Evolutionary conservation across 345 rosid species (phyloP).

Genomic region (Raphanus sativus): DNA sequence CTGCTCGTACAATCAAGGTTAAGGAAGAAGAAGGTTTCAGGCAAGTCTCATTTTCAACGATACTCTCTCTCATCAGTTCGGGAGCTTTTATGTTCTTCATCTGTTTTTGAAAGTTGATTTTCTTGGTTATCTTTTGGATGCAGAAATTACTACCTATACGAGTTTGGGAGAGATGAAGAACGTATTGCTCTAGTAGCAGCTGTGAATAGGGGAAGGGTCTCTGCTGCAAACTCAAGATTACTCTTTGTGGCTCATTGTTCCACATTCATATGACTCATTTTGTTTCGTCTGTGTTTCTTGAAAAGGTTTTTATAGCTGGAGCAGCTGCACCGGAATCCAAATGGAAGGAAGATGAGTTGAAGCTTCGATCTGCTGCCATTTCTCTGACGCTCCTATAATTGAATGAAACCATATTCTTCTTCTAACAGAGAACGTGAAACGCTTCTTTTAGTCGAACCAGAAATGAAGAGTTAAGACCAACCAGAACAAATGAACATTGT

Average conservation of each 20-base stretch:
- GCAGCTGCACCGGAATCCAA: conserved; percentile 80
- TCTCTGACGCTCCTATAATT: conserved; percentile 56
- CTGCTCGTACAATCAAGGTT: conserved; percentile 86
- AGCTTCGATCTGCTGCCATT: conserved; percentile 81
- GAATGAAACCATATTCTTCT: neutral
- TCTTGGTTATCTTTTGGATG: neutral
- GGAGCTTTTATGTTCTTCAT: neutral
- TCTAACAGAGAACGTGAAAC: neutral
- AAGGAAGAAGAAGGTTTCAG: conserved; percentile 84
- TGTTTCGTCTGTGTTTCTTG: conserved; percentile 12
- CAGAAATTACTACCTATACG: conserved; percentile 89
- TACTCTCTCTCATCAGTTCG: neutral
- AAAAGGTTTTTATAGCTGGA: conserved; percentile 78
- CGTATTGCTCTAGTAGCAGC: conserved; percentile 72
- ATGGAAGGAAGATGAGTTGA: conserved; percentile 78
- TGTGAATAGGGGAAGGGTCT: conserved; percentile 81
- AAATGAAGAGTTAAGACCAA: neutral
- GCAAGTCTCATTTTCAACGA: conserved; percentile 42
- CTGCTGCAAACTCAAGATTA: conserved; percentile 8
- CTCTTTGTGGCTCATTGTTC: neutral
- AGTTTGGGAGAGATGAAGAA: conserved; percentile 79
- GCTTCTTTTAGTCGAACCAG: neutral
- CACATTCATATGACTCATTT: conserved; percentile 1
- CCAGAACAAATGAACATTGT: neutral
- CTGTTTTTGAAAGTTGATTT: conserved; percentile 7